Percentiles rank a stretch among this genome's conserved stretches.
Conservation (phyloP, 2,329 filamentous ascomycete species). For the Epichloe festucae region DNA sequence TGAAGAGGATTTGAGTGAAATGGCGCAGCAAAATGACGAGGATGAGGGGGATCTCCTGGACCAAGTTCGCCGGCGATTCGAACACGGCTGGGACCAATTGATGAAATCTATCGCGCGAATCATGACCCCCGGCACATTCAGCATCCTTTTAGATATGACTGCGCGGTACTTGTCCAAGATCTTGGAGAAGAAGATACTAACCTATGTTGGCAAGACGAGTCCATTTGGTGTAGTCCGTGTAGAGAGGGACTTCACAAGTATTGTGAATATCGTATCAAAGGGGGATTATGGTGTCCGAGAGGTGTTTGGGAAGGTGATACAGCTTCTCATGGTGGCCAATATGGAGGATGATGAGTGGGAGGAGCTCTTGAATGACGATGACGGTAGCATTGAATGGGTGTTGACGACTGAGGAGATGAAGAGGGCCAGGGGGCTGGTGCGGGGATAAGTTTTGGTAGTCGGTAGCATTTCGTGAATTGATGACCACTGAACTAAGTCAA, state of each 20-base stretch:
- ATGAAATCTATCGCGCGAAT: constrained; percentile 76
- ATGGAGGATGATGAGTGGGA: constrained; percentile 97
- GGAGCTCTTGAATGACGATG: constrained; percentile 43
- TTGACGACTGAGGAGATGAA: constrained; percentile 60
- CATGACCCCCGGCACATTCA: constrained; percentile 67
- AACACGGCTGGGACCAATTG: constrained; percentile 72
- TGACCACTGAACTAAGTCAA: too few species aligned
- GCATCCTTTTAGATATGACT: constrained; percentile 61
- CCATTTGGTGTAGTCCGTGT: constrained; percentile 70
- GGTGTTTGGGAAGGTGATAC: constrained; percentile 59
- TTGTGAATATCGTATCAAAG: constrained; percentile 53
- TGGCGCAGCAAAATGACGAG: constrained; percentile 40
- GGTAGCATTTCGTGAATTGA: neutral
- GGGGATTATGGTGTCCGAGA: constrained; percentile 67
- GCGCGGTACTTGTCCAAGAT: constrained; percentile 62
- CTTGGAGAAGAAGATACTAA: constrained; percentile 79
- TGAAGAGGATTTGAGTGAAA: constrained; percentile 46
- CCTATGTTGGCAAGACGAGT: constrained; percentile 65
- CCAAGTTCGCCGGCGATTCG: constrained; percentile 66
- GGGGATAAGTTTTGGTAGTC: neutral
- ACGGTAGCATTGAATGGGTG: constrained; percentile 59
- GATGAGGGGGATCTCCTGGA: constrained; percentile 44
- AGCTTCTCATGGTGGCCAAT: constrained; percentile 76
- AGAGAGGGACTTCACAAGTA: constrained; percentile 69
- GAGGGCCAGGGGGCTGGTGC: constrained; percentile 56